A percentile compares a stretch with the other conserved stretches of the same genome.
Evolutionary conservation across 768 basidiomycete species (phyloP).

Genomic region (Podaxis sp.): DNA sequence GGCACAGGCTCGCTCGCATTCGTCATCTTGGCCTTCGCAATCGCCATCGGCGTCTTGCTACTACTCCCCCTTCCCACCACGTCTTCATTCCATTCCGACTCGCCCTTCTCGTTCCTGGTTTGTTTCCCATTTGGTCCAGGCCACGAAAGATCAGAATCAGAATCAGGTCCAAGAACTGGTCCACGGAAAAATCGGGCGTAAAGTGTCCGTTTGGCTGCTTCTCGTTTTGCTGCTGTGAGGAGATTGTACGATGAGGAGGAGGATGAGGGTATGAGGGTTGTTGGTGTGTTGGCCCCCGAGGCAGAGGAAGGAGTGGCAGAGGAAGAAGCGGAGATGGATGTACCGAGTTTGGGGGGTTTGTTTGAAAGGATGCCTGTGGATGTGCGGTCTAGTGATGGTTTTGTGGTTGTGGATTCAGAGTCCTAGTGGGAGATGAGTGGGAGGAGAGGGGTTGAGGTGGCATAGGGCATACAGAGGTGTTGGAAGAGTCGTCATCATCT

Average conservation of each 20-base stretch:
- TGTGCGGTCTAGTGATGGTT: constrained; percentile 51
- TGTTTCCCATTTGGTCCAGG: neutral
- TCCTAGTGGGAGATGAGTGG: neutral
- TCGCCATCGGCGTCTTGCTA: constrained; percentile 17
- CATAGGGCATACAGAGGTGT: neutral
- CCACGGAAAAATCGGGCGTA: constrained; percentile 86
- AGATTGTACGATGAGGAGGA: constrained; percentile 44
- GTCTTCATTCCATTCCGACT: neutral
- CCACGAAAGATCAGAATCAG: constrained; percentile 5
- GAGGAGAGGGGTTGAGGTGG: constrained; percentile 5
- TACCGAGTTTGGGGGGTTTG: constrained; percentile 54
- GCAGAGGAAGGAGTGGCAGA: constrained; percentile 30
- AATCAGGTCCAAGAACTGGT: constrained; percentile 58
- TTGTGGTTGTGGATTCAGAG: constrained; percentile 13
- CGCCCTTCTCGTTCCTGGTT: neutral
- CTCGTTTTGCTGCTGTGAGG: constrained; percentile 67
- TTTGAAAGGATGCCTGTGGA: constrained; percentile 77
- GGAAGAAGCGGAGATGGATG: constrained; percentile 32
- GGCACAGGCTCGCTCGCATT: constrained; percentile 15
- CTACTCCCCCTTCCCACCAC: neutral
- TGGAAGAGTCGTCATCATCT: constrained; percentile 4
- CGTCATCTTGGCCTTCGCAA: constrained; percentile 15
- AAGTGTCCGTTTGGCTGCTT: constrained; percentile 71
- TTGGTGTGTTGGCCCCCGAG: constrained; percentile 43
- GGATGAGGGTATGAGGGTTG: constrained; percentile 21